Base-by-base conservation (phyloP, 495 filamentous ascomycete genomes). In the Letharia columbiana region DNA sequence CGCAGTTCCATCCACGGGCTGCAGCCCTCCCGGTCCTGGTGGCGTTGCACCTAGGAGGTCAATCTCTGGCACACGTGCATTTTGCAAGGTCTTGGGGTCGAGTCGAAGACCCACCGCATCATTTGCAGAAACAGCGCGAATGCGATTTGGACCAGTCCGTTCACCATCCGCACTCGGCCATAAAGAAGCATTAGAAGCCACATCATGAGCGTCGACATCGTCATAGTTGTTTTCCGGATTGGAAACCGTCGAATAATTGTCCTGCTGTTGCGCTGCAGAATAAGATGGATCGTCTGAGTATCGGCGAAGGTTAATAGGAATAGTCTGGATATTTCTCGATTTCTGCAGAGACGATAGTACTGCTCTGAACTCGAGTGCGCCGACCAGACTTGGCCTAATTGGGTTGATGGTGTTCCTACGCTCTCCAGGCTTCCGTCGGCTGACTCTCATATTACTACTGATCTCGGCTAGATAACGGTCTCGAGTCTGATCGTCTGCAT, bases 371-470 rank as follows among this genome's bases (percentile, higher is more conserved):
- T 99, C 95, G 62, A 99, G 77, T 7, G 88, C 95, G 57, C 95
- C 95, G 9, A 98, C 89, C 31, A 99, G 76, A 78, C 92, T 97
- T 8, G 95, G 92, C 41, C 95, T 83, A 66, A 98, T 97, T 2
- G 91, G 88, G 57, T 84, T 88, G 66, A 91, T 78, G 39, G 92
- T 90, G 72, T 86, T 89, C 67, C 87, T 88, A 59, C 92, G 82
- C 60, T 82, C 79, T 62, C 83, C 84, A 56, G 78, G 78, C 13
- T 68, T 67, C 11, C 89, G 89, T 15, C 94, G 85, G 70, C 81
- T 89, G 35, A 96, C 82, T 62, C 92, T 87, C 95, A 99, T 97
- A 67, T 91, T 96, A 73, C 86, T 95, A 63, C 87, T 87, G 75
- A 99, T 86, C 72, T 96, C 92, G 37, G 86, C 90, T 56, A 92